These are phyloP conservation scores for Trichoderma hamatum DNA, from an alignment of 2,329 filamentous ascomycete genomes.

Conservation along the genomic window DNA sequence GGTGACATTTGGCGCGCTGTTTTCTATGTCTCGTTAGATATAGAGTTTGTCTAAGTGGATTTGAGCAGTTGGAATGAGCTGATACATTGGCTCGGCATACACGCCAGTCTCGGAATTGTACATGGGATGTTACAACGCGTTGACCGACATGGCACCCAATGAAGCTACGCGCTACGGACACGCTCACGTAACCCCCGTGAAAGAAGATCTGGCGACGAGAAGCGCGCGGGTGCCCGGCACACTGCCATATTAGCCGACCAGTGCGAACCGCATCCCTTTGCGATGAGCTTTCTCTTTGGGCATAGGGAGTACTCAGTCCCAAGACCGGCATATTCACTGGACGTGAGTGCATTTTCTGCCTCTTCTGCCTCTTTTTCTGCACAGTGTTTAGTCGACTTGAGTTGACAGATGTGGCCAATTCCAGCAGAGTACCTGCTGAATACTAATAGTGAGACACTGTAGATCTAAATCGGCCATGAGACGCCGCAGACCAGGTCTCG, in stretches of 20 bases:
- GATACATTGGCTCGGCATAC: background rate
- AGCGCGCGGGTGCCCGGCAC: background rate
- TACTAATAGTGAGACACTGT: background rate
- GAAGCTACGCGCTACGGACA: slow-evolving; percentile 3
- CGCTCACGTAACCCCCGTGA: background rate
- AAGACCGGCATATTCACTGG: too few relatives aligned
- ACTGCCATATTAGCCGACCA: background rate
- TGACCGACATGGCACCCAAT: background rate
- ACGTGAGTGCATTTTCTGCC: too few relatives aligned
- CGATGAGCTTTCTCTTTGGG: background rate
- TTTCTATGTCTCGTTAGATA: background rate
- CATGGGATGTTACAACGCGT: background rate
- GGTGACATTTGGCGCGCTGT: background rate
- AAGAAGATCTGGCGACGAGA: background rate
- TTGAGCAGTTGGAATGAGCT: background rate
- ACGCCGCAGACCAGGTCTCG: background rate
- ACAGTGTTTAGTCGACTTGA: background rate
- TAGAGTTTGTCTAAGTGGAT: slow-evolving; percentile 7
- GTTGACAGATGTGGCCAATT: too few relatives aligned
- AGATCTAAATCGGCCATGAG: background rate
- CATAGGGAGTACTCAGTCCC: background rate
- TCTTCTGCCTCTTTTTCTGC: background rate
- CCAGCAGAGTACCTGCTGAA: background rate
- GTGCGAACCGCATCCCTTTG: background rate
- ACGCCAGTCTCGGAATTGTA: background rate